Percentiles rank a stretch among this genome's conserved stretches.
phyloP scores from a whole-genome alignment of 768 basidiomycete genomes.

The Amanita pseudoporphyria region DNA sequence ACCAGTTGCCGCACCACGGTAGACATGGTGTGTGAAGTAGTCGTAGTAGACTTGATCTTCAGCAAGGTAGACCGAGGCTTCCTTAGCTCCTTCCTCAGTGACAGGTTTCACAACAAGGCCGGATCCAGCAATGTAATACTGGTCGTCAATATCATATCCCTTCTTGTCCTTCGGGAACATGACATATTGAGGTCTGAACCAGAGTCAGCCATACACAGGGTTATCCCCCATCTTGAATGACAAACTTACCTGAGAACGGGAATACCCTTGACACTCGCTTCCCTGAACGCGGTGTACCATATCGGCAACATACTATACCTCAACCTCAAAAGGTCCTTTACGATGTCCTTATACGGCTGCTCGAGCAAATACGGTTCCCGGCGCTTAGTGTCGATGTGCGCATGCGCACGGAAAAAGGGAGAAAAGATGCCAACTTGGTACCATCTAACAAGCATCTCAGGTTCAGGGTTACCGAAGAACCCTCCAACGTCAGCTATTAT shows the following conservation, averaged over 20 bases:
- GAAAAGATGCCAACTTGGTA: conserved; percentile 93
- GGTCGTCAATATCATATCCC: conserved; percentile 89
- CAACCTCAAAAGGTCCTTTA: conserved; percentile 70
- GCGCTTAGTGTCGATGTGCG: conserved; percentile 95
- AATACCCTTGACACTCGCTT: conserved; percentile 70
- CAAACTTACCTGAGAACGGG: conserved; percentile 68
- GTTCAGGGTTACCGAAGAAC: conserved; percentile 94
- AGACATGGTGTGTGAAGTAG: conserved; percentile 67
- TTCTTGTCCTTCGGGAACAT: conserved; percentile 82
- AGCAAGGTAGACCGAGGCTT: conserved; percentile 71
- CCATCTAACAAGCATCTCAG: conserved; percentile 95
- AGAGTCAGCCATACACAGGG: not conserved
- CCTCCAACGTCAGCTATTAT: conserved; percentile 89
- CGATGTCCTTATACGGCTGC: conserved; percentile 78
- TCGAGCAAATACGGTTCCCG: conserved; percentile 92
- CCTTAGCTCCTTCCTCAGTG: conserved; percentile 58
- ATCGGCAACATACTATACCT: conserved; percentile 83
- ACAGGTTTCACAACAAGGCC: conserved; percentile 91
- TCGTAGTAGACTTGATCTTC: conserved; percentile 95
- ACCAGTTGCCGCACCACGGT: conserved; percentile 58
- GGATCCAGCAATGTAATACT: conserved; percentile 84
- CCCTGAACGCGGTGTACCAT: conserved; percentile 97
- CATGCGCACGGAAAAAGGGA: conserved; percentile 98
- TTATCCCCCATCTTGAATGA: not conserved
- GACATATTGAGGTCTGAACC: conserved; percentile 86